These are phyloP conservation scores for Lipomyces sp. DNA, from an alignment of 805 yeast species.

Conservation along the genomic window DNA sequence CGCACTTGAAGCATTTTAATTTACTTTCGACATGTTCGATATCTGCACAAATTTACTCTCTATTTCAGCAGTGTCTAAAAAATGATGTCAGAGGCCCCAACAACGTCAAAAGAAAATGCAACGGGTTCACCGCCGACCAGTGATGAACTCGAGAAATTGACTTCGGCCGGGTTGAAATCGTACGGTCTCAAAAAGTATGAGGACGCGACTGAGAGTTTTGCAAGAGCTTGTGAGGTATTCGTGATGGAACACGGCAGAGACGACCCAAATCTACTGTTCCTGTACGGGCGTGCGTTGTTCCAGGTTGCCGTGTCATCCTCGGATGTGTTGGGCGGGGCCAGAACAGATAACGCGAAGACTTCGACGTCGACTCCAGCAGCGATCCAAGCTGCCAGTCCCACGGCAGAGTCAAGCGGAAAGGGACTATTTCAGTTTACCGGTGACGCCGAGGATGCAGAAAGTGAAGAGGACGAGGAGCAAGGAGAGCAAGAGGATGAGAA, in stretches of 20 bases:
- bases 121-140: conserved; percentile 1
- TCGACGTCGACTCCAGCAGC: conserved; percentile 33
- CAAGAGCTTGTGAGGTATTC: conserved; percentile 68
- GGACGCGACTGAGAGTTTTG: conserved; percentile 69
- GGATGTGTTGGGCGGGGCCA: conserved; percentile 70
- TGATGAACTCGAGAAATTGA: conserved; percentile 53
- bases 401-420: conserved; percentile 40
- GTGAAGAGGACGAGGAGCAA: conserved; percentile 44
- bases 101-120: conserved; percentile 12
- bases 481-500: conserved; percentile 49
- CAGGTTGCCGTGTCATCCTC: conserved; percentile 75
- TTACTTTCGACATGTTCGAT: too few species aligned
- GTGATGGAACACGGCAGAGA: conserved; percentile 63
- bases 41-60: not conserved
- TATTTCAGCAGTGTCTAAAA: not conserved
- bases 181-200: conserved; percentile 71
- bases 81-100: conserved; percentile 6
- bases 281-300: conserved; percentile 81
- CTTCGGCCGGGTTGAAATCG: conserved; percentile 66
- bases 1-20: not conserved
- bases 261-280: conserved; percentile 68
- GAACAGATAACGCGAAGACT: conserved; percentile 26
- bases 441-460: conserved; percentile 41
- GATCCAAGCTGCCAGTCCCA: conserved; percentile 40
- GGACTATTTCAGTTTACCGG: conserved; percentile 37